A percentile compares a stretch with the other conserved stretches of the same genome.
Conservation (phyloP, 225 moss, liverwort and hornwort species). For the Antitrichia curtipendula region DNA sequence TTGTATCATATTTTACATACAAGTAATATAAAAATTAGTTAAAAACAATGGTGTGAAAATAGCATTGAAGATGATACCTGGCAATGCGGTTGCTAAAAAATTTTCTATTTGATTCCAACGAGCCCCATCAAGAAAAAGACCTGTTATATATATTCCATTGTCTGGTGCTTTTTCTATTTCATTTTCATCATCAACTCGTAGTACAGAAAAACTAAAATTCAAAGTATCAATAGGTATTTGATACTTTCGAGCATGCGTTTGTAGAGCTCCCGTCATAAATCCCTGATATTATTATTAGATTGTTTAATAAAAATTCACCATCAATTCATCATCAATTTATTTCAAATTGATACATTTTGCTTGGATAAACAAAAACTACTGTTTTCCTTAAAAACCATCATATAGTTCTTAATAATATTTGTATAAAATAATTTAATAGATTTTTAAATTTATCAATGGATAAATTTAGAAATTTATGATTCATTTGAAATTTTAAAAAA, state of each 20-base stretch:
- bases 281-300: constrained; percentile 14
- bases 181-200: constrained; percentile 33
- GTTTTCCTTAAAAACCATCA: not conserved
- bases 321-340: not conserved
- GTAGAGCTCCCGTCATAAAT: constrained; percentile 87
- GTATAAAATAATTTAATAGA: no score
- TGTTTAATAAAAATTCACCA: not conserved
- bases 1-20: accelerated
- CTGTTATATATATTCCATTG: constrained; percentile 67
- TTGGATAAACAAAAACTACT: not conserved
- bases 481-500: not conserved
- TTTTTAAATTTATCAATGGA: accelerated
- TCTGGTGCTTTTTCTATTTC: constrained; percentile 28
- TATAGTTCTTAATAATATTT: no score
- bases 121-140: constrained; percentile 77
- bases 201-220: constrained; percentile 52
- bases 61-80: not conserved
- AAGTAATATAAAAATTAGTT: no score
- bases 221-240: constrained; percentile 79
- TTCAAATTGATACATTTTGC: accelerated
- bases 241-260: constrained; percentile 84
- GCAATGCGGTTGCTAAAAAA: constrained; percentile 44
- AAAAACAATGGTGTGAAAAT: not conserved
- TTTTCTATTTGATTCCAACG: constrained; percentile 43
- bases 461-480: not conserved